phyloP scores from a whole-genome alignment of 345 rosid genomes.

The Theobroma cacao region DNA sequence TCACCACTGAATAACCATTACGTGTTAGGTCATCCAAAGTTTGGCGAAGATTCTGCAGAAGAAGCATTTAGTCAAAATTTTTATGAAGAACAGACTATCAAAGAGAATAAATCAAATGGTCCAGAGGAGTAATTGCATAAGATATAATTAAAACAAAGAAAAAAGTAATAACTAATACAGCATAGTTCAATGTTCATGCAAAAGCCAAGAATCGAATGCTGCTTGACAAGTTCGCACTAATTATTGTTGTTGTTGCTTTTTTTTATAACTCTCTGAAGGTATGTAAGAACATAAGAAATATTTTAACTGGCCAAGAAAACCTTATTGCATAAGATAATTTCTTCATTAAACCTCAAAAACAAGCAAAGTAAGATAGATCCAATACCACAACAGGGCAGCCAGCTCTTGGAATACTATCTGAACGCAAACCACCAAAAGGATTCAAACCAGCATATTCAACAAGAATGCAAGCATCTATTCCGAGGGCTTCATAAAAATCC shows the following conservation, averaged over 20 bases:
- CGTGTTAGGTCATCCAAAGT: conserved; percentile 94
- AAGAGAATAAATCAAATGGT: background rate
- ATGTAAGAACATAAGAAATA: background rate
- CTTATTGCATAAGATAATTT: background rate
- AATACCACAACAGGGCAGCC: conserved; percentile 95
- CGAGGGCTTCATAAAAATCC: conserved; percentile 92
- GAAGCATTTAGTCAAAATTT: background rate
- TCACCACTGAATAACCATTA: conserved; percentile 85
- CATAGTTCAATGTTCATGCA: background rate
- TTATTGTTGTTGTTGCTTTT: background rate
- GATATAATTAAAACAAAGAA: background rate
- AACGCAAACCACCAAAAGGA: conserved; percentile 91
- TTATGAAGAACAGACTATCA: conserved; percentile 1
- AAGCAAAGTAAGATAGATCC: conserved; percentile 1
- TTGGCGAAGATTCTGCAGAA: conserved; percentile 93
- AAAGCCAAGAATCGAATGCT: background rate
- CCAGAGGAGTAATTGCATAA: background rate
- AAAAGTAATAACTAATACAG: background rate
- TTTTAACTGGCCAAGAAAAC: background rate
- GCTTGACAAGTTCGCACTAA: background rate
- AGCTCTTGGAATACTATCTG: conserved; percentile 89
- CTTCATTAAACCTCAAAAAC: background rate
- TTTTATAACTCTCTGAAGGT: background rate
- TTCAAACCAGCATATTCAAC: conserved; percentile 97
- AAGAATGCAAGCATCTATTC: conserved; percentile 94